Evolutionary conservation across 2,329 filamentous ascomycete genomes (phyloP).

Genomic region (Lecanosticta acicola): DNA sequence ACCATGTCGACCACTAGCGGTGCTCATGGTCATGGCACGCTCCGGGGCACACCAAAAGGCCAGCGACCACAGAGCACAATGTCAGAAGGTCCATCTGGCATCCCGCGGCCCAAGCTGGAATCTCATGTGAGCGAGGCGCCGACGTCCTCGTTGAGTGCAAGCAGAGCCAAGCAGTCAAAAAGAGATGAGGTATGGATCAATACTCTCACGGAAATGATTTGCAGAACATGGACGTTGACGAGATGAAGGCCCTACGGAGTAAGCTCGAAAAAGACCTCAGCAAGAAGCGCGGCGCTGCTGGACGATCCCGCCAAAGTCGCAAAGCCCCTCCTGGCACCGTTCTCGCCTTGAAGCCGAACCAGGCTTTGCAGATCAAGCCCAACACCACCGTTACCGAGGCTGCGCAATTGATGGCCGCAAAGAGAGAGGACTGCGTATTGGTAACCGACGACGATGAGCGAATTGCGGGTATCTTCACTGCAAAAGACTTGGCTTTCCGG

Average conservation of each 20-base stretch:
- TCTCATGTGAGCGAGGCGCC: conserved; percentile 50
- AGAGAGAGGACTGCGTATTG: conserved; percentile 94
- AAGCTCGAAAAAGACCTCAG: conserved; percentile 97
- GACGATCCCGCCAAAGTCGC: conserved; percentile 74
- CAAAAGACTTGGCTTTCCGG: conserved; percentile 95
- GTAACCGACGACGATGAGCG: conserved; percentile 97
- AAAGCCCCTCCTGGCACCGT: conserved; percentile 96
- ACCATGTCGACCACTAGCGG: conserved; percentile 50
- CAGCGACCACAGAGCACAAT: conserved; percentile 39
- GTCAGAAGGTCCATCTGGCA: conserved; percentile 60
- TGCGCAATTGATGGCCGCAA: conserved; percentile 96
- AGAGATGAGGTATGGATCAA: conserved; percentile 76
- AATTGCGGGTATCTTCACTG: conserved; percentile 97
- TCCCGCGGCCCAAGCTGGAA: conserved; percentile 66
- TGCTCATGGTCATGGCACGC: conserved; percentile 48
- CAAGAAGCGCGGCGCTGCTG: conserved; percentile 85
- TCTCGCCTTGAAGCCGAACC: conserved; percentile 88
- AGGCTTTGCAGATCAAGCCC: conserved; percentile 95
- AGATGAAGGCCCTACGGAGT: conserved; percentile 75
- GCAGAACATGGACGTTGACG: conserved; percentile 5
- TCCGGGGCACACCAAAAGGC: conserved; percentile 65
- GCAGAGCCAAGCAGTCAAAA: conserved; percentile 92
- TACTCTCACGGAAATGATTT: neutral
- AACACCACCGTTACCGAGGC: conserved; percentile 90
- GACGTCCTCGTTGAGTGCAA: conserved; percentile 74